These are phyloP conservation scores for Theobroma cacao DNA, from an alignment of 345 rosid genomes.

Conservation along the genomic window DNA sequence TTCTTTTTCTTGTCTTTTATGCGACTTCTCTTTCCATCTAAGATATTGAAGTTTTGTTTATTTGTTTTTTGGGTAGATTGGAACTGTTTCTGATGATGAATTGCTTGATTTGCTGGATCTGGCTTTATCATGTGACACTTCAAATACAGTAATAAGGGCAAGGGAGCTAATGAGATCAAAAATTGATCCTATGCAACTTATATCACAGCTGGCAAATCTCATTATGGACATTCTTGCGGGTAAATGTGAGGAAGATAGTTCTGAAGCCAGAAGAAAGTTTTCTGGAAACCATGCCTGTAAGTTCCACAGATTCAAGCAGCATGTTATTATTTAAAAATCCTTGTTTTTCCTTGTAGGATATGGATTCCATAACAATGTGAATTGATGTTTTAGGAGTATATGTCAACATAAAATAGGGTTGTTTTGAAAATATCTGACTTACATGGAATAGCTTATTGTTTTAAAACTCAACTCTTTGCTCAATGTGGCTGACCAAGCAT, in stretches of 20 bases:
- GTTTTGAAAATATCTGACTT: background rate
- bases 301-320: slow-evolving; percentile 12
- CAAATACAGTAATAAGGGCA: slow-evolving; percentile 87
- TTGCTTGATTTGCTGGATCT: slow-evolving; percentile 87
- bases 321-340: background rate
- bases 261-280: slow-evolving; percentile 59
- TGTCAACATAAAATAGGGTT: background rate
- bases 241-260: slow-evolving; percentile 54
- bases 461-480: background rate
- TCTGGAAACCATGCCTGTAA: slow-evolving; percentile 59
- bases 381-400: background rate
- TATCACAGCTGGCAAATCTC: slow-evolving; percentile 87
- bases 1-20: slow-evolving; percentile 1
- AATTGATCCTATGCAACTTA: slow-evolving; percentile 93
- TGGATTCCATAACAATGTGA: background rate
- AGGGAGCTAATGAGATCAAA: slow-evolving; percentile 93
- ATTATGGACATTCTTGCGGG: slow-evolving; percentile 90
- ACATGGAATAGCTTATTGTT: background rate
- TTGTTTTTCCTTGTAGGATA: background rate
- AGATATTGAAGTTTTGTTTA: slow-evolving; percentile 1
- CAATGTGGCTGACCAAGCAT: background rate
- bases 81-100: slow-evolving; percentile 93
- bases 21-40: background rate
- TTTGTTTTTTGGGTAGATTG: slow-evolving; percentile 53
- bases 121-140: slow-evolving; percentile 88